Conservation (phyloP, 306 rosid species). For the Inga laurina region DNA sequence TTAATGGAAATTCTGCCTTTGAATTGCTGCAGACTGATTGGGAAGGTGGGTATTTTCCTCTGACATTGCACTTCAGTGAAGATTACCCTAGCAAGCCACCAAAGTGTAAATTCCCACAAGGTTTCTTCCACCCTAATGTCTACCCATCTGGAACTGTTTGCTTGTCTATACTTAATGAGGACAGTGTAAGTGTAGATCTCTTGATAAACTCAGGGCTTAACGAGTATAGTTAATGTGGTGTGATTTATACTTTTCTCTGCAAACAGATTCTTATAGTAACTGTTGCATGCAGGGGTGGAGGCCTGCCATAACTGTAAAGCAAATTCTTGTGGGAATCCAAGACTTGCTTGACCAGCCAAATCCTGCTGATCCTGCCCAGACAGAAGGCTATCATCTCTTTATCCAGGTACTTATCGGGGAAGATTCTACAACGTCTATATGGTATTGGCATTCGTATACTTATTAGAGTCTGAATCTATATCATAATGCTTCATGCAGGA, state of each 20-base stretch:
- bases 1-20: constrained; percentile 2
- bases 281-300: constrained; percentile 81
- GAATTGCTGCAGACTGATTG: constrained; percentile 85
- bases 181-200: constrained; percentile 66
- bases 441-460: constrained; percentile 21
- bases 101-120: constrained; percentile 88
- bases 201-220: background rate
- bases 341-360: constrained; percentile 94
- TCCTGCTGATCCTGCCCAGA: constrained; percentile 97
- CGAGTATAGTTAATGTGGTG: background rate
- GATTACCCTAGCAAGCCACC: constrained; percentile 99
- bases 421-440: background rate
- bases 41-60: constrained; percentile 95
- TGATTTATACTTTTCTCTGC: background rate
- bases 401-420: constrained; percentile 69
- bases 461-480: constrained; percentile 20
- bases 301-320: constrained; percentile 97
- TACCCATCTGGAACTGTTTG: constrained; percentile 99
- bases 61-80: constrained; percentile 93
- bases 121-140: constrained; percentile 97
- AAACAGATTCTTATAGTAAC: background rate
- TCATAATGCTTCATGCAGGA: constrained; percentile 59
- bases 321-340: constrained; percentile 95
- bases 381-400: constrained; percentile 97
- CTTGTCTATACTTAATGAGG: constrained; percentile 94